Conservation (phyloP, 177 flowering plant genomes). For the Telopea speciosissima region DNA sequence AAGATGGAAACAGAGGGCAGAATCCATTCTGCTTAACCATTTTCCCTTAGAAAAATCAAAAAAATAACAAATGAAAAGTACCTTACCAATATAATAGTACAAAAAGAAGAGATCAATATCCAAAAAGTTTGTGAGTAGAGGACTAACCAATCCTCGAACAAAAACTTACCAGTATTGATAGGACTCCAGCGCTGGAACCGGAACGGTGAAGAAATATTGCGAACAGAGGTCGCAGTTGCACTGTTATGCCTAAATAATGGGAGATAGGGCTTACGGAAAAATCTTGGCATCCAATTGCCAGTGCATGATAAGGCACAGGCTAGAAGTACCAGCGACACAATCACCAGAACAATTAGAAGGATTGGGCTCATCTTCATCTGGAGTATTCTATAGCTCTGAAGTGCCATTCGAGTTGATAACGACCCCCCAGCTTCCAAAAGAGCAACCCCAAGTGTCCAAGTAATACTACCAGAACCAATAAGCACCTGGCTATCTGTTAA, state of each 20-base stretch:
- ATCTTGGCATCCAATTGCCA: slow-evolving; percentile 56
- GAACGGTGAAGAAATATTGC: slow-evolving; percentile 64
- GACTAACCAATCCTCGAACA: not conserved
- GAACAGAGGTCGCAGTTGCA: slow-evolving; percentile 49
- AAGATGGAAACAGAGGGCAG: no score
- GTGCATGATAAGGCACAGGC: slow-evolving; percentile 56
- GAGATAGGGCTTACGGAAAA: slow-evolving; percentile 54
- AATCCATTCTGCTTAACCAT: no score
- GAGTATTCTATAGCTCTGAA: slow-evolving; percentile 41
- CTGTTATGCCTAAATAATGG: slow-evolving; percentile 66
- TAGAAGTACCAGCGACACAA: slow-evolving; percentile 46
- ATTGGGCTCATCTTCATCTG: slow-evolving; percentile 52
- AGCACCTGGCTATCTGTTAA: slow-evolving; percentile 59
- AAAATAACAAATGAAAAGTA: no score
- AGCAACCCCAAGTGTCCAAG: slow-evolving; percentile 98
- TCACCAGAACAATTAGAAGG: slow-evolving; percentile 38
- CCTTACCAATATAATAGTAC: not conserved
- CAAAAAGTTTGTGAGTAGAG: no score
- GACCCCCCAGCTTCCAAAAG: slow-evolving; percentile 72
- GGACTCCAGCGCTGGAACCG: slow-evolving; percentile 87
- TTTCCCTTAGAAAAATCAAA: no score
- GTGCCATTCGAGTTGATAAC: slow-evolving; percentile 33
- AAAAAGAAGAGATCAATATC: no score
- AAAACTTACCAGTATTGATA: slow-evolving; percentile 57
- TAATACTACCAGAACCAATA: slow-evolving; percentile 93